Evolutionary conservation across 2,329 filamentous ascomycete genomes (phyloP).

Genomic region (Fusarium annulatum): DNA sequence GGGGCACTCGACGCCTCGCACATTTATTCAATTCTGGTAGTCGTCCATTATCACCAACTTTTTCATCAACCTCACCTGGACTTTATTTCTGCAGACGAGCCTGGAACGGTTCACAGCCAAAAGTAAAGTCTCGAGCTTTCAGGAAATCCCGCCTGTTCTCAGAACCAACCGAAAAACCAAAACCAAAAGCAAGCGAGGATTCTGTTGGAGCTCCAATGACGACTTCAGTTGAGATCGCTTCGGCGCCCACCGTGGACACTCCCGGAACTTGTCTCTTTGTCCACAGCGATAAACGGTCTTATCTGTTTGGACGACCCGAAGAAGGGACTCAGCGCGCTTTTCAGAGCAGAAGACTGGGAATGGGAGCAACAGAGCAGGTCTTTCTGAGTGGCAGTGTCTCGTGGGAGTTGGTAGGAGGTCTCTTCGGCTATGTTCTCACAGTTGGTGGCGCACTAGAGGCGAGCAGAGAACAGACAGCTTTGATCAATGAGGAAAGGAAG

Average conservation of each 20-base stretch:
- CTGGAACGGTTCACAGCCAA: not conserved
- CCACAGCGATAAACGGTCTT: conserved; percentile 83
- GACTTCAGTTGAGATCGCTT: conserved; percentile 78
- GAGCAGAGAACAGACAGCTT: conserved; percentile 55
- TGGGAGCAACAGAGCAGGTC: conserved; percentile 77
- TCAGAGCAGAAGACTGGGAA: conserved; percentile 71
- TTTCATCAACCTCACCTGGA: not conserved
- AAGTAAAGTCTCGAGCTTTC: not conserved
- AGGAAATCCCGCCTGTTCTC: not conserved
- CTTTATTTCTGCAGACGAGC: conserved; percentile 5
- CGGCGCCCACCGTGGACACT: conserved; percentile 88
- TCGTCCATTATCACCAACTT: not conserved
- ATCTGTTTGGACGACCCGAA: conserved; percentile 83
- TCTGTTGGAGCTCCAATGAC: conserved; percentile 66
- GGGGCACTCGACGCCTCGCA: conserved; percentile 38
- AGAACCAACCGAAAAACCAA: not conserved
- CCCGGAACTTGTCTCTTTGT: conserved; percentile 81
- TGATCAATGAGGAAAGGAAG: conserved; percentile 55
- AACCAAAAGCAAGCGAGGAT: not conserved
- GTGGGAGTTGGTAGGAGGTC: conserved; percentile 82
- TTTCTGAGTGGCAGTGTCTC: conserved; percentile 83
- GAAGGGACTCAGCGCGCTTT: conserved; percentile 88
- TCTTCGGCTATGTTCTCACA: conserved; percentile 87
- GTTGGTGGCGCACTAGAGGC: conserved; percentile 74
- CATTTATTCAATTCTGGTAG: conserved; percentile 30